Conservation (phyloP, 2,329 filamentous ascomycete genomes). For the Leptographium radiaticola region DNA sequence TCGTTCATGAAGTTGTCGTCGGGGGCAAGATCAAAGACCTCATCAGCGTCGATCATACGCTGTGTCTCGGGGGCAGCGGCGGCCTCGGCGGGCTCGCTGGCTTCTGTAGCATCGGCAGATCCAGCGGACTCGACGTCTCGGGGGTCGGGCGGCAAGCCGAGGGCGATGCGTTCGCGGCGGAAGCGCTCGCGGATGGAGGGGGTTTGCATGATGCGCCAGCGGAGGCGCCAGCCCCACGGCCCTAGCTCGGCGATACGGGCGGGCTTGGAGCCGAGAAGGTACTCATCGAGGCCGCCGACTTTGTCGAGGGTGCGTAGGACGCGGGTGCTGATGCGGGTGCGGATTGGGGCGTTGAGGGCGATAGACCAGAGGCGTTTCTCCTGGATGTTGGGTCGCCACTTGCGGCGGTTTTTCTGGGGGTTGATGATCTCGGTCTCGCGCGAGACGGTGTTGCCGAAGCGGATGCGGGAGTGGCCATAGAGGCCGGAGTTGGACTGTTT, state of each 20-base stretch:
- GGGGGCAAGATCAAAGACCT: not conserved
- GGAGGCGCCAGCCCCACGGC: constrained; percentile 75
- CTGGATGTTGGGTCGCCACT: constrained; percentile 65
- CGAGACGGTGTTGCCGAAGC: constrained; percentile 67
- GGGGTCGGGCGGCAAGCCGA: constrained; percentile 47
- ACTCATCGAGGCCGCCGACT: constrained; percentile 80
- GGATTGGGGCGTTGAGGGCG: constrained; percentile 47
- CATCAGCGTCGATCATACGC: not conserved
- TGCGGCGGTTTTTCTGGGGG: constrained; percentile 48
- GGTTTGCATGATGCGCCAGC: constrained; percentile 84
- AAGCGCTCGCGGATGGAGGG: constrained; percentile 51
- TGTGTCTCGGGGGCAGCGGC: not conserved
- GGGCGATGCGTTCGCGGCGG: constrained; percentile 44
- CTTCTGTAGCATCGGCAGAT: constrained; percentile 17
- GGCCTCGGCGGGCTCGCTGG: not conserved
- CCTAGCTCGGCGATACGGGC: constrained; percentile 75
- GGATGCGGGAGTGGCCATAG: constrained; percentile 57
- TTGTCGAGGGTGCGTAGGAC: constrained; percentile 68
- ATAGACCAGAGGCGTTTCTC: constrained; percentile 54
- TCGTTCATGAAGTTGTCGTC: not conserved
- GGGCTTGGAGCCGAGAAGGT: constrained; percentile 70
- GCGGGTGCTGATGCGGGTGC: constrained; percentile 54
- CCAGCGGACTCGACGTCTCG: constrained; percentile 4
- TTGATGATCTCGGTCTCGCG: constrained; percentile 43
- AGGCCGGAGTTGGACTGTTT: constrained; percentile 70